These are phyloP conservation scores for Rhazya stricta DNA, from an alignment of 257 asterid species.

Conservation along the genomic window DNA sequence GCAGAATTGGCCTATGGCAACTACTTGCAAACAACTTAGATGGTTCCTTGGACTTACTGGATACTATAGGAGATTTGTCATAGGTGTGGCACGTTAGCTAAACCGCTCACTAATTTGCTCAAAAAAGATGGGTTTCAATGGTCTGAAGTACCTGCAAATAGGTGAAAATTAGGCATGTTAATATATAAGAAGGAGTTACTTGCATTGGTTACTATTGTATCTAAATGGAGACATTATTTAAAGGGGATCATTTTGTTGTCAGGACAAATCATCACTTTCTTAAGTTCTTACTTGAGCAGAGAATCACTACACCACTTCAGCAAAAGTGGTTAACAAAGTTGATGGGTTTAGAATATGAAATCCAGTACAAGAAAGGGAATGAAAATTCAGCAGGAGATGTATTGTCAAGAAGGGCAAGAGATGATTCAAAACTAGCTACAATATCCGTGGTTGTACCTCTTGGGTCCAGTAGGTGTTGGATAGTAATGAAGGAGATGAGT, in stretches of 20 bases:
- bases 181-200: not conserved
- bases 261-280: not conserved
- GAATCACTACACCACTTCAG: not conserved
- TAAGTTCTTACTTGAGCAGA: not conserved
- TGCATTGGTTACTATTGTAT: not conserved
- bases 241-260: not conserved
- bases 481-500: not conserved
- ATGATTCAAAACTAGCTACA: not conserved
- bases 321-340: not conserved
- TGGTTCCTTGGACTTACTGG: constrained; percentile 1
- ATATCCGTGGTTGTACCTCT: not conserved
- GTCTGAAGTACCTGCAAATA: not conserved
- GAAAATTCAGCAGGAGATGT: not conserved
- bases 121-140: not conserved
- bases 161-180: not conserved
- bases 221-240: constrained; percentile 3
- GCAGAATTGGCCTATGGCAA: not conserved
- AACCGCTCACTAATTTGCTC: not conserved
- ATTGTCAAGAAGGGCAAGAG: not conserved
- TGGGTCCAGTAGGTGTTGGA: not conserved
- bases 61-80: no score
- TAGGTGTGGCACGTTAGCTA: not conserved
- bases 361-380: not conserved
- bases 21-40: not conserved
- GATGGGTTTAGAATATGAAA: constrained; percentile 1